Evolutionary conservation across 139 green algal species (phyloP), one percentile per base, ranked within the genome.

Genomic region (Yamagishiella unicocca): DNA sequence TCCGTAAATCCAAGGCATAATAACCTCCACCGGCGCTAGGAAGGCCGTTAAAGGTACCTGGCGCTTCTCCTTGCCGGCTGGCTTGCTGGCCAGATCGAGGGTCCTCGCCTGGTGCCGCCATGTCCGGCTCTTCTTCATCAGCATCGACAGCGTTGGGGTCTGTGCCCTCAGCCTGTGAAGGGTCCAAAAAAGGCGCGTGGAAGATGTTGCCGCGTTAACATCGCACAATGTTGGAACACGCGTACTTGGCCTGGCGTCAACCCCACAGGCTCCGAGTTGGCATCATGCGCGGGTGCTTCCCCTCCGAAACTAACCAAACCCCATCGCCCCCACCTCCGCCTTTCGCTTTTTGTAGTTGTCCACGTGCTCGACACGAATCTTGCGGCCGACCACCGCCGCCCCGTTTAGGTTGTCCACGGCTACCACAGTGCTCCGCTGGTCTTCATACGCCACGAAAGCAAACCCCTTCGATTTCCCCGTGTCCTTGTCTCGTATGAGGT

Each of bases 341-440:
- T 94, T 91, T 64, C 97, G 95, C 71, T 95, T 95, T 89, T 96
- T 98, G 89, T 99, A 99, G 86, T 99, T 97, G 83, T 97, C 96
- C 9, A 99, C 97, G 85, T 99, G 98, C 84, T 99, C 97, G 62
- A 99, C 98, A 0, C 92, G 80, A 3, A 99, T 89, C 22, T 89
- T 96, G 25, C 98, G 92, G 0, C 95, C 95, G 0, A 90, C 92
- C 27, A 99, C 96, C 8, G 83, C 94, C 0, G 96, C 93, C 21
- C 98, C 98, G 82, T 94, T 98, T 12, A 99, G 88, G 92, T 99
- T 99, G 92, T 99, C 98, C 40, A 99, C 97, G 17, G 98, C 96
- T 27, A 99, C 85, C 21, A 98, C 94, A 0, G 98, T 99, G 89
- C 93, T 97, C n/a, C 97, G 93, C 92, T 99, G 98, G 92, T 99